Evolutionary conservation across 345 rosid species (phyloP).

Genomic region (Orychophragmus violaceus): DNA sequence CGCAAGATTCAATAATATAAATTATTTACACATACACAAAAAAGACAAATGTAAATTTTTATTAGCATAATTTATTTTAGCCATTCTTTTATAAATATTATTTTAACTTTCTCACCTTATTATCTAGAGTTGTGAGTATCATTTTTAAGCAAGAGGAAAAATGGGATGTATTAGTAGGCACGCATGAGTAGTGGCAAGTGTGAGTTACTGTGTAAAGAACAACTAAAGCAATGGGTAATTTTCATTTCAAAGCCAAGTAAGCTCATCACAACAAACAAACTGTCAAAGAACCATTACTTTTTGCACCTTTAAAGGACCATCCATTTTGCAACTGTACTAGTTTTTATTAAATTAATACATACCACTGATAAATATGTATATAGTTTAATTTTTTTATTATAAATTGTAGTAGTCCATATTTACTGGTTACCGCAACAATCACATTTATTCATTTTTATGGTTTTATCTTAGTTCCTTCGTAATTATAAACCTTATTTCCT

Average conservation of each 20-base stretch:
- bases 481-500: neutral
- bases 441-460: neutral
- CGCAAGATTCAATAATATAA: no score
- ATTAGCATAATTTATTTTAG: neutral
- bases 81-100: no score
- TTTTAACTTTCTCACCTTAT: neutral
- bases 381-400: no score
- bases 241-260: slow-evolving; percentile 24
- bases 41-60: neutral
- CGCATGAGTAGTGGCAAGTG: slow-evolving; percentile 31
- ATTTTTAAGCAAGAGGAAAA: neutral
- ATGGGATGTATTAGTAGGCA: slow-evolving; percentile 3
- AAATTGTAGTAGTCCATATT: neutral
- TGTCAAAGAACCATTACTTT: slow-evolving; percentile 8
- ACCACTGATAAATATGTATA: neutral
- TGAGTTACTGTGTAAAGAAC: neutral
- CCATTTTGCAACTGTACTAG: neutral
- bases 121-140: neutral
- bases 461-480: neutral
- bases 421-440: neutral
- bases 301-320: slow-evolving; percentile 2
- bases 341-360: neutral
- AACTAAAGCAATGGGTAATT: slow-evolving; percentile 16
- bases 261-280: slow-evolving; percentile 17
- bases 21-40: neutral